Conservation (phyloP, 2,329 filamentous ascomycete species). For the Fusarium subglutinans region DNA sequence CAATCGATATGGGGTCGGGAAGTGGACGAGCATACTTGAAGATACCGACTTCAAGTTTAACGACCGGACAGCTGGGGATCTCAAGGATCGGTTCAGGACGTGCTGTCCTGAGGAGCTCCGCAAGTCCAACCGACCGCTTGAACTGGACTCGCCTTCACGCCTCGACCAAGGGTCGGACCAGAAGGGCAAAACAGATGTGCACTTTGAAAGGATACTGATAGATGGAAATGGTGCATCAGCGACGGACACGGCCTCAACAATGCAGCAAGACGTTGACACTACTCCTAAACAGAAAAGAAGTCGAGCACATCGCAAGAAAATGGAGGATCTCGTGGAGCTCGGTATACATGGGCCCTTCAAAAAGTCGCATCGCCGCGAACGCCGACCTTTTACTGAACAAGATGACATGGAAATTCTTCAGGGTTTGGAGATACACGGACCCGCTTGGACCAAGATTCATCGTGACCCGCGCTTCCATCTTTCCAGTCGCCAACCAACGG, state of each 20-base stretch:
- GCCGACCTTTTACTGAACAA: conserved; percentile 68
- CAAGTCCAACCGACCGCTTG: conserved; percentile 48
- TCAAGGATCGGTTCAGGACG: conserved; percentile 73
- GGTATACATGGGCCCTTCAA: conserved; percentile 71
- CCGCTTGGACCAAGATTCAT: conserved; percentile 73
- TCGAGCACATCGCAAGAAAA: conserved; percentile 63
- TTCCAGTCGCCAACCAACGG: conserved; percentile 68
- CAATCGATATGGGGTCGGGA: conserved; percentile 69
- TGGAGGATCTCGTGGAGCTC: conserved; percentile 64
- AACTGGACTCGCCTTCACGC: conserved; percentile 37
- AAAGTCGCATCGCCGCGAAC: conserved; percentile 67
- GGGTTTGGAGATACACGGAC: conserved; percentile 68
- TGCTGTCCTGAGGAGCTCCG: conserved; percentile 71
- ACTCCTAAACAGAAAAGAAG: conserved; percentile 58
- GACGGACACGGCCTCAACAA: conserved; percentile 40
- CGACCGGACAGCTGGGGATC: conserved; percentile 67
- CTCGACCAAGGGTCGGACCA: conserved; percentile 43
- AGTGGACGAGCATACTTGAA: conserved; percentile 72
- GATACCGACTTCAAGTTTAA: conserved; percentile 70
- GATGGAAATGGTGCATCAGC: conserved; percentile 50
- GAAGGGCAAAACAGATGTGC: conserved; percentile 58
- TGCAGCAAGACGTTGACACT: conserved; percentile 47
- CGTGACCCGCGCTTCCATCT: conserved; percentile 67
- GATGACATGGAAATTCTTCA: conserved; percentile 71
- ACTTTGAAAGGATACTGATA: conserved; percentile 66